Conservation (phyloP, 2,329 filamentous ascomycete species). For the Xylariaceae sp. region DNA sequence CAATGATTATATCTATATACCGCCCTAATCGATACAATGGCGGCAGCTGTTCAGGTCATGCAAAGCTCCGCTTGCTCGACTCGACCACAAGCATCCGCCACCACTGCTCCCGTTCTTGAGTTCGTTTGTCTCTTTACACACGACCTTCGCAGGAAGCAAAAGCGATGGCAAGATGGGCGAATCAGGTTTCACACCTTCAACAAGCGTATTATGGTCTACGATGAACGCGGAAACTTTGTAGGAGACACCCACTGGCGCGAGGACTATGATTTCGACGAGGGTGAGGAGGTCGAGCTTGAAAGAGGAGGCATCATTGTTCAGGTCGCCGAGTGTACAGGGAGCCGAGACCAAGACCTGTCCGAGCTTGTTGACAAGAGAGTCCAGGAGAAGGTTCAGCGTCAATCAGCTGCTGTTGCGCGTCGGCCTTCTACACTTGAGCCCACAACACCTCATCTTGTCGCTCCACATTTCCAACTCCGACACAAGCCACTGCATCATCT, state of each 20-base stretch:
- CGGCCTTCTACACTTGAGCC: slow-evolving; percentile 27
- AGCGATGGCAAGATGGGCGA: slow-evolving; percentile 90
- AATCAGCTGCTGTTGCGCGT: slow-evolving; percentile 48
- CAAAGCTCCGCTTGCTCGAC: slow-evolving; percentile 28
- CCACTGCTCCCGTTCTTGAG: slow-evolving; percentile 71
- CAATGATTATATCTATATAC: slow-evolving; percentile 1
- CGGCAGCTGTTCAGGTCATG: slow-evolving; percentile 24
- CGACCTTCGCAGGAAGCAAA: slow-evolving; percentile 83
- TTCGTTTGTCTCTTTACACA: slow-evolving; percentile 86
- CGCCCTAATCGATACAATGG: slow-evolving; percentile 18
- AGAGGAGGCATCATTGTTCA: slow-evolving; percentile 76
- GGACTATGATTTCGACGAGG: slow-evolving; percentile 70
- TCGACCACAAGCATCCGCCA: slow-evolving; percentile 19
- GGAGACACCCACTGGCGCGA: slow-evolving; percentile 83
- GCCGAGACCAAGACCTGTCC: slow-evolving; percentile 75
- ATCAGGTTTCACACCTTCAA: slow-evolving; percentile 91
- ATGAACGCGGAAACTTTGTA: slow-evolving; percentile 76
- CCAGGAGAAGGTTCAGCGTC: slow-evolving; percentile 57
- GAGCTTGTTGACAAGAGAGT: slow-evolving; percentile 72
- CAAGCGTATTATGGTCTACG: slow-evolving; percentile 86
- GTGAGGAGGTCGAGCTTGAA: slow-evolving; percentile 81
- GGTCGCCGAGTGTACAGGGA: slow-evolving; percentile 74
- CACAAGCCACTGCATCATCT: slow-evolving; percentile 58
- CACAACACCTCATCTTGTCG: slow-evolving; percentile 31
- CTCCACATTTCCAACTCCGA: slow-evolving; percentile 41